Evolutionary conservation across 2,329 filamentous ascomycete genomes (phyloP), one percentile per base, ranked within the genome.

Genomic region (Ploettnerulaceae sp.): DNA sequence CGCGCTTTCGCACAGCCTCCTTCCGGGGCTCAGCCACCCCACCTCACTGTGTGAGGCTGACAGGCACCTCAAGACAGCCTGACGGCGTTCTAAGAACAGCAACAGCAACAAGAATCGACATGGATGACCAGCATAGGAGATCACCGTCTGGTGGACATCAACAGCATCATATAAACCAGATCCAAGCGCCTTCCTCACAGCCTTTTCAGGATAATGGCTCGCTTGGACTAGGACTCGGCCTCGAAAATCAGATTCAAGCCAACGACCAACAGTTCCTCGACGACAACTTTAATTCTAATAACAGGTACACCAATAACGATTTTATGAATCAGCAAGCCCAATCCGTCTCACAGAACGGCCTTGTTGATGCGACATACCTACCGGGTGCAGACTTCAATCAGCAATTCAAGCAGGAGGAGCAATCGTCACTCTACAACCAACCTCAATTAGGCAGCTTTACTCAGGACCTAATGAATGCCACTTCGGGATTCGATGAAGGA

Each of bases 91-190:
- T 62, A 61, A 61, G 55, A 61, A 61, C 51, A 68, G 64, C 61
- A 67, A 55, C 52, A 59, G 54, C 60, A 61, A 59, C 61, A 49
- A 53, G 32, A 36, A 26, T 49, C 47, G 44, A 47, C 49, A 77
- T 78, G 74, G 75, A 79, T 69, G 70, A 73, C 65, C 72, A 75
- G 62, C 71, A 76, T 64, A 78, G 78, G 63, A 79, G 79, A 62
- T 83, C 81, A 58, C 77, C 75, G 57, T 82, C 81, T 61, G 71
- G 72, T 62, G 72, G 73, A 54, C 73, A 76, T 61, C 74, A 74
- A 57, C 64, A 59, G 63, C 65, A 71, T 70, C 74, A 80, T 81
- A 83, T 85, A 82, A 84, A 76, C 66, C 79, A 80, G 65, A 76
- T 71, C 57, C 80, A 79, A 66, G 83, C 81, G 59, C 77, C 80